A percentile compares a stretch with the other conserved stretches of the same genome.
Evolutionary conservation across 179 eudicot genomes (phyloP).

Genomic region (Amaranthus tricolor): DNA sequence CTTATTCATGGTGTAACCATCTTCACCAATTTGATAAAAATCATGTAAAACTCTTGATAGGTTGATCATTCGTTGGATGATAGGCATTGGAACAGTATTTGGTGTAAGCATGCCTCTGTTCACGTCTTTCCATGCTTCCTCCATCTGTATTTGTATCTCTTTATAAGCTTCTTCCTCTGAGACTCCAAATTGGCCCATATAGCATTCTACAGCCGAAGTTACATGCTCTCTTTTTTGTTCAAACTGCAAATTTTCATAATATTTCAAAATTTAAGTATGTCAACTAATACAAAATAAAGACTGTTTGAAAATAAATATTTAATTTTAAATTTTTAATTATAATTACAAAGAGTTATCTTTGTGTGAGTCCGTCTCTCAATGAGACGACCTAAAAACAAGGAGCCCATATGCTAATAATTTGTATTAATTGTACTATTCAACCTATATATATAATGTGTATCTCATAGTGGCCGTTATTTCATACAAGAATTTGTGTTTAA

Average conservation of each 20-base stretch:
- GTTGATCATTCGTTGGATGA: constrained; percentile 15
- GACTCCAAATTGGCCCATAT: constrained; percentile 30
- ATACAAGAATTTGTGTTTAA: too few species aligned
- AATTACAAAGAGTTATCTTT: too few species aligned
- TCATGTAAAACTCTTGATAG: background rate
- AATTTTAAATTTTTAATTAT: too few species aligned
- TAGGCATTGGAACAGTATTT: constrained; percentile 2
- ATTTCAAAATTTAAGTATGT: background rate
- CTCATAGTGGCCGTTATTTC: too few species aligned
- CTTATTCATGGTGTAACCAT: constrained; percentile 24
- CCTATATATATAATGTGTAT: too few species aligned
- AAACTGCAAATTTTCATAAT: constrained; percentile 14
- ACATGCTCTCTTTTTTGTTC: constrained; percentile 35
- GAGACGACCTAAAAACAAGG: too few species aligned
- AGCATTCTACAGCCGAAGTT: constrained; percentile 38
- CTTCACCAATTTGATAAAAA: constrained; percentile 19
- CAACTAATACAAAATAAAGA: background rate
- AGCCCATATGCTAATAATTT: too few species aligned
- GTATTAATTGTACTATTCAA: too few species aligned
- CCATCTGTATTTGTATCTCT: constrained; percentile 3
- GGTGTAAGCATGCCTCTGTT: constrained; percentile 26
- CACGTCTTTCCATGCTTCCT: constrained; percentile 32
- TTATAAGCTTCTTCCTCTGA: constrained; percentile 21
- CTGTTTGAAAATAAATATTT: too few species aligned
- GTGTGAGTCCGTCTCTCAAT: too few species aligned